Percentiles rank a stretch among this genome's conserved stretches.
phyloP scores from a whole-genome alignment of 225 moss, liverwort and hornwort genomes.

The Bryum argenteum region DNA sequence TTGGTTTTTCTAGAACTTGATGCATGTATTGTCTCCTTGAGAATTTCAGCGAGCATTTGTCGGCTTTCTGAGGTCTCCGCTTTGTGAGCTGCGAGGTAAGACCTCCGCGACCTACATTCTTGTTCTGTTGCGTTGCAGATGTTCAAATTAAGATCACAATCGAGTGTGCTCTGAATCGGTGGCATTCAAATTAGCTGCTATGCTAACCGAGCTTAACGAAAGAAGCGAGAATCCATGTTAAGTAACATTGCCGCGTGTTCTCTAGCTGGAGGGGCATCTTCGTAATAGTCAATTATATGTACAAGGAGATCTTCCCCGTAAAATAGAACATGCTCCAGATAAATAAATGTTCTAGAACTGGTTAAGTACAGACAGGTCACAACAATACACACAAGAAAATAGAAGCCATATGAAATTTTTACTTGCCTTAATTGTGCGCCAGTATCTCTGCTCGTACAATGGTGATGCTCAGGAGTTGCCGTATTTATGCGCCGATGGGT shows the following conservation, averaged over 20 bases:
- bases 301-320: too few species aligned
- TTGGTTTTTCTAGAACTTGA: not conserved
- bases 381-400: fast-evolving
- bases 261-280: too few species aligned
- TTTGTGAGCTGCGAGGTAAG: slow-evolving; percentile 17
- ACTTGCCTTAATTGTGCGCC: not conserved
- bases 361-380: not conserved
- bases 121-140: not conserved
- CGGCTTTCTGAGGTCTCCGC: not conserved
- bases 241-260: too few species aligned
- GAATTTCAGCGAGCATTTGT: not conserved
- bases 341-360: too few species aligned
- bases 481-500: too few species aligned
- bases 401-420: fast-evolving
- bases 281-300: too few species aligned
- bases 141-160: too few species aligned
- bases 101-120: too few species aligned
- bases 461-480: not conserved
- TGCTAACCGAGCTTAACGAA: too few species aligned
- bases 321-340: too few species aligned
- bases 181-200: not conserved
- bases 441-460: not conserved
- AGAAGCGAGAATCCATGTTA: too few species aligned
- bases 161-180: too few species aligned
- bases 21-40: not conserved